Conservation (phyloP, 148 eudicot genomes). For the Persicaria tinctoria region DNA sequence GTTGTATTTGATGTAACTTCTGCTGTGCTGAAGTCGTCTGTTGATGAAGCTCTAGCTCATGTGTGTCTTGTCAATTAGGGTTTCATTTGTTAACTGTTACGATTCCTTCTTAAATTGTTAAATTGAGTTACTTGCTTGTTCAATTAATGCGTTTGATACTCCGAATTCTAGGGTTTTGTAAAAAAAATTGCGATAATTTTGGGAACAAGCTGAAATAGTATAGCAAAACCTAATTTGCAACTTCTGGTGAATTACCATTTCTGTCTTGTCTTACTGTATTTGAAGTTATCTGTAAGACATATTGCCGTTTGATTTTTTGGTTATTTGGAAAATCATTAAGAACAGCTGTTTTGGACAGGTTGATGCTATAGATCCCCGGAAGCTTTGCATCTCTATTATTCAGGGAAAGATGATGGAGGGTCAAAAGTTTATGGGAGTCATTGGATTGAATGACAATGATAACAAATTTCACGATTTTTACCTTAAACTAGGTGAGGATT, state of each 20-base stretch:
- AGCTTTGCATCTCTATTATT: slow-evolving; percentile 15
- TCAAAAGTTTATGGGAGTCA: slow-evolving; percentile 68
- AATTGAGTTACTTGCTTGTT: background rate
- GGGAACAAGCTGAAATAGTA: background rate
- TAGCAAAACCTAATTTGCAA: background rate
- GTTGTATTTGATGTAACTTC: background rate
- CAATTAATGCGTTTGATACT: background rate
- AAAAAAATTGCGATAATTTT: background rate
- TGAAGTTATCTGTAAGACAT: background rate
- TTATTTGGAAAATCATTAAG: background rate
- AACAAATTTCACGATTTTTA: slow-evolving; percentile 71
- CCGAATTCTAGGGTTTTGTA: slow-evolving; percentile 5
- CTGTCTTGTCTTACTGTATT: background rate
- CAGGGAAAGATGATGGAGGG: slow-evolving; percentile 76
- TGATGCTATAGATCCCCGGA: slow-evolving; percentile 4
- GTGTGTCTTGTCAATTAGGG: background rate
- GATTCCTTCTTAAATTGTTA: background rate
- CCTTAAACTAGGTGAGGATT: slow-evolving; percentile 78
- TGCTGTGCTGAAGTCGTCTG: background rate
- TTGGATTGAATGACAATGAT: slow-evolving; percentile 59
- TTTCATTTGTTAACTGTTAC: background rate
- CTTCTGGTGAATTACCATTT: slow-evolving; percentile 1
- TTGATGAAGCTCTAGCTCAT: slow-evolving; percentile 2
- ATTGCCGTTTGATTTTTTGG: background rate
- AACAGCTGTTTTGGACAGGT: slow-evolving; percentile 1